These are phyloP conservation scores for Ampelocalamus luodianensis DNA, from an alignment of 176 grass and related monocot species.

Conservation along the genomic window DNA sequence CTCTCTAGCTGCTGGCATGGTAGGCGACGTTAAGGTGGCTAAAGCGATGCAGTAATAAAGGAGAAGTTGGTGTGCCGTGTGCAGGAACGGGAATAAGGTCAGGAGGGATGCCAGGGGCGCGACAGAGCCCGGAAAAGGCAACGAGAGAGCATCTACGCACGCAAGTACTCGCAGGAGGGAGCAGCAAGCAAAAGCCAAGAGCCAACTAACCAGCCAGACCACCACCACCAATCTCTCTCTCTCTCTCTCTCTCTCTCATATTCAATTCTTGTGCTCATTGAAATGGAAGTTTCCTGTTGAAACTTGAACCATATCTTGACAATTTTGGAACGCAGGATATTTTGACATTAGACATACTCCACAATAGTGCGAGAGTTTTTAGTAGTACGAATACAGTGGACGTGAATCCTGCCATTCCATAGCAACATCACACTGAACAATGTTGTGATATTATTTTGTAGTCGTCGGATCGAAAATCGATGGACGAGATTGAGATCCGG, in stretches of 20 bases:
- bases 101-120: conserved; percentile 6
- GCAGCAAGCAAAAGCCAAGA: background rate
- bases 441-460: too few species aligned
- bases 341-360: too few species aligned
- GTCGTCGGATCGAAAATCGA: too few species aligned
- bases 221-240: background rate
- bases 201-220: background rate
- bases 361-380: too few species aligned
- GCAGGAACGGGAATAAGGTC: conserved; percentile 16
- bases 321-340: too few species aligned
- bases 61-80: background rate
- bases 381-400: too few species aligned
- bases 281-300: background rate
- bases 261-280: background rate
- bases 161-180: background rate
- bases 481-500: too few species aligned
- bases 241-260: background rate
- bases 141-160: conserved; percentile 5
- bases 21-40: background rate
- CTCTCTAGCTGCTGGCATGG: background rate
- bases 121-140: conserved; percentile 9
- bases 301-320: too few species aligned
- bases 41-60: background rate
- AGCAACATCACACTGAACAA: too few species aligned
- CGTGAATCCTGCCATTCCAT: too few species aligned